phyloP scores from a whole-genome alignment of 805 yeast species.

The Saturnispora dispora region DNA sequence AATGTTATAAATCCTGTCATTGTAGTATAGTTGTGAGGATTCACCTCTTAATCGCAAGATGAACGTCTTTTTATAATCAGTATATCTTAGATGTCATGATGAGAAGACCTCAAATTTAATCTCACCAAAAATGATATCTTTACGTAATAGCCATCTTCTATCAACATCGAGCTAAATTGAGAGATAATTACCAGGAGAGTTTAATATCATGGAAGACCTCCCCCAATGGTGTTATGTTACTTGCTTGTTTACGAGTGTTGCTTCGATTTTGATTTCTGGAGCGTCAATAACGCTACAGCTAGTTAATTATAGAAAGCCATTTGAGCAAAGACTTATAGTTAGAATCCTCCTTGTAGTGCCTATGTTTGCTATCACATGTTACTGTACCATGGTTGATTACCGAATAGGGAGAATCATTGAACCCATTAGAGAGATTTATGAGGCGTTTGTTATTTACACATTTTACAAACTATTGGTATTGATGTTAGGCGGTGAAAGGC shows the following conservation, averaged over 20 bases:
- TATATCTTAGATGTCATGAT: background rate
- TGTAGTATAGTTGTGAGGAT: background rate
- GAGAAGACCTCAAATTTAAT: too few species aligned
- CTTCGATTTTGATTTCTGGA: constrained; percentile 33
- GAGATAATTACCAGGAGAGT: background rate
- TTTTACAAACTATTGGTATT: constrained; percentile 77
- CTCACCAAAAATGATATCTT: background rate
- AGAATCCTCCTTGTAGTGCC: constrained; percentile 81
- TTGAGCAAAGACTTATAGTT: constrained; percentile 75
- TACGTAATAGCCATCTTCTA: background rate
- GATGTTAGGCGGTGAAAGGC: constrained; percentile 87
- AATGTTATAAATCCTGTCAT: background rate
- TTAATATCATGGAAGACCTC: background rate
- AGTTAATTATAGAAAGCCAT: constrained; percentile 75
- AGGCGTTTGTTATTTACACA: constrained; percentile 92
- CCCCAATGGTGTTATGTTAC: background rate
- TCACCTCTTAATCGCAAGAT: background rate
- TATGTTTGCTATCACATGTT: constrained; percentile 66
- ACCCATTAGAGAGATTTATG: constrained; percentile 83
- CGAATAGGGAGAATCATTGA: constrained; percentile 42
- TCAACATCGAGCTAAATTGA: background rate
- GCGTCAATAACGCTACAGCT: constrained; percentile 45
- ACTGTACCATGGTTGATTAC: constrained; percentile 42
- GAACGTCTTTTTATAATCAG: background rate
- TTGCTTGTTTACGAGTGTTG: constrained; percentile 9